phyloP scores from a whole-genome alignment of 2,329 filamentous ascomycete genomes.

The Penicillium concentricum region DNA sequence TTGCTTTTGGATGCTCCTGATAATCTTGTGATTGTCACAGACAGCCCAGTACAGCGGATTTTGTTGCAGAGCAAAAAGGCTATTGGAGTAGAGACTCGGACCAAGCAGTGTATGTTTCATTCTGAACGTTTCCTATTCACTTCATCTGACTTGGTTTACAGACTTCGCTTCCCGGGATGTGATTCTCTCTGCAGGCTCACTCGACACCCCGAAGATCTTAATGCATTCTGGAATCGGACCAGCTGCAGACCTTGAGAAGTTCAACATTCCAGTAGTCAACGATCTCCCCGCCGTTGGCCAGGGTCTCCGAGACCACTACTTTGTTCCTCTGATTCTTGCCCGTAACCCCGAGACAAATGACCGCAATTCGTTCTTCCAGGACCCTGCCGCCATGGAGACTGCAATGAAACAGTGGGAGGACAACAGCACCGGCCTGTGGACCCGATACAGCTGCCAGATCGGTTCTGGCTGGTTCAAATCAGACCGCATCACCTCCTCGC shows the following conservation, averaged over 20 bases:
- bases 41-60: slow-evolving; percentile 49
- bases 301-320: slow-evolving; percentile 47
- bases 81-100: slow-evolving; percentile 46
- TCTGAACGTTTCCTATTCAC: background rate
- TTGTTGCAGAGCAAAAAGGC: slow-evolving; percentile 48
- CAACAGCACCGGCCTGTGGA: slow-evolving; percentile 41
- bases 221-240: slow-evolving; percentile 53
- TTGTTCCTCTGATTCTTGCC: slow-evolving; percentile 34
- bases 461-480: slow-evolving; percentile 45
- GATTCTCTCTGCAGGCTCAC: slow-evolving; percentile 41
- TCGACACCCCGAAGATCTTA: slow-evolving; percentile 45
- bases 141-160: slow-evolving; percentile 2
- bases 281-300: slow-evolving; percentile 46
- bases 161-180: slow-evolving; percentile 40
- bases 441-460: slow-evolving; percentile 30
- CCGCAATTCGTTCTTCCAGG: slow-evolving; percentile 48
- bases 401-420: slow-evolving; percentile 52
- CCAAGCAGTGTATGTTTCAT: slow-evolving; percentile 39
- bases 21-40: slow-evolving; percentile 55
- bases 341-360: slow-evolving; percentile 45
- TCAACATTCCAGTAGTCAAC: slow-evolving; percentile 43
- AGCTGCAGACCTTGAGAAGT: slow-evolving; percentile 39
- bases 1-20: slow-evolving; percentile 46
- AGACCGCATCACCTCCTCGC: slow-evolving; percentile 38
- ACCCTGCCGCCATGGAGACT: slow-evolving; percentile 42